These are phyloP conservation scores for Juncus effusus DNA, from an alignment of 176 grass and related monocot species.

Conservation along the genomic window DNA sequence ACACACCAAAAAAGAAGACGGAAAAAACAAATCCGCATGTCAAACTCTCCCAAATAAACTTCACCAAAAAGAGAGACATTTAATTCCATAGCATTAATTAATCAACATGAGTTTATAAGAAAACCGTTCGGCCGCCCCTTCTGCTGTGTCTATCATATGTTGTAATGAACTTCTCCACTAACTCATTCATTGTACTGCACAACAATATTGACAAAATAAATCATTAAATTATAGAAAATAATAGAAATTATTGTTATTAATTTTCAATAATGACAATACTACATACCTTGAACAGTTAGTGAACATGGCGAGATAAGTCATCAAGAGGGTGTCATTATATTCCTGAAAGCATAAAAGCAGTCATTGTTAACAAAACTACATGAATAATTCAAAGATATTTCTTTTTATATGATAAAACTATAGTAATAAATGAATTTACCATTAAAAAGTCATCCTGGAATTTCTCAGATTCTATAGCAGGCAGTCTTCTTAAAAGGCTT, in stretches of 20 bases:
- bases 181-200: slow-evolving; percentile 85
- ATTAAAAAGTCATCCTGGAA: slow-evolving; percentile 96
- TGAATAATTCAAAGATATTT: slow-evolving; percentile 6
- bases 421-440: slow-evolving; percentile 35
- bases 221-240: slow-evolving; percentile 6
- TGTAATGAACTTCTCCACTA: slow-evolving; percentile 87
- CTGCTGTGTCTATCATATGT: slow-evolving; percentile 69
- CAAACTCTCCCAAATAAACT: slow-evolving; percentile 20
- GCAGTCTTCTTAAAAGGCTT: slow-evolving; percentile 92
- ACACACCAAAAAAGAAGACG: neutral
- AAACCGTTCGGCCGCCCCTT: slow-evolving; percentile 85
- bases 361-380: slow-evolving; percentile 2
- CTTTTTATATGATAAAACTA: slow-evolving; percentile 9
- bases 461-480: slow-evolving; percentile 89
- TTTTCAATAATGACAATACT: neutral
- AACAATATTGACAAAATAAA: slow-evolving; percentile 17
- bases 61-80: slow-evolving; percentile 15
- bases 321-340: slow-evolving; percentile 91
- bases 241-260: slow-evolving; percentile 9
- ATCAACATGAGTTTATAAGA: slow-evolving; percentile 42
- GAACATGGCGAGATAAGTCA: slow-evolving; percentile 98
- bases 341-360: slow-evolving; percentile 53
- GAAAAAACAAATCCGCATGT: slow-evolving; percentile 1
- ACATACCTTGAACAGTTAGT: slow-evolving; percentile 88
- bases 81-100: slow-evolving; percentile 1